phyloP scores from a whole-genome alignment of 1,284 basidiomycete genomes.

The Vanrija sp. region DNA sequence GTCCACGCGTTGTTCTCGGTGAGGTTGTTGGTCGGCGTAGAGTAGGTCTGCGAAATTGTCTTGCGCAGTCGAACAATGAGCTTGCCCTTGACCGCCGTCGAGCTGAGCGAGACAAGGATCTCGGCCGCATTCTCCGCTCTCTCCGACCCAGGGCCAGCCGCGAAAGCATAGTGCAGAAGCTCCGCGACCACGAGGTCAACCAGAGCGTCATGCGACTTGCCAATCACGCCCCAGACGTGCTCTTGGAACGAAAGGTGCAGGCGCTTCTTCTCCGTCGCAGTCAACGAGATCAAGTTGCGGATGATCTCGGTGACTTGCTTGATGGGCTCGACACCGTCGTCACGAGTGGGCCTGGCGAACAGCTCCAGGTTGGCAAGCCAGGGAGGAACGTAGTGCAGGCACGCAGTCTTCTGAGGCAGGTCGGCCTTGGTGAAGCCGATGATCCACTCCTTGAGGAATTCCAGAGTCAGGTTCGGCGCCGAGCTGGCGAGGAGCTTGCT shows the following conservation, averaged over 20 bases:
- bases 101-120: constrained; percentile 67
- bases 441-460: constrained; percentile 78
- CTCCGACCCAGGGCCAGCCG: constrained; percentile 69
- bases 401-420: constrained; percentile 63
- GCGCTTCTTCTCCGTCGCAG: constrained; percentile 63
- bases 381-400: constrained; percentile 73
- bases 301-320: constrained; percentile 65
- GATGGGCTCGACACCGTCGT: constrained; percentile 32
- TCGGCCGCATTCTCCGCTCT: constrained; percentile 72
- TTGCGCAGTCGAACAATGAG: constrained; percentile 73
- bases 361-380: constrained; percentile 76
- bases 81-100: constrained; percentile 70
- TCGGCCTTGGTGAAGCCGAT: constrained; percentile 56
- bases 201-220: constrained; percentile 61
- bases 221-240: constrained; percentile 70
- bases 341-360: constrained; percentile 65
- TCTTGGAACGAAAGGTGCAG: constrained; percentile 64
- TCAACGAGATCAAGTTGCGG: constrained; percentile 68
- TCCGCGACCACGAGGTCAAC: constrained; percentile 72
- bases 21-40: constrained; percentile 60
- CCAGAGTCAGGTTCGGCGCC: constrained; percentile 73
- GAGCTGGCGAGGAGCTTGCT: constrained; percentile 69
- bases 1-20: constrained; percentile 72
- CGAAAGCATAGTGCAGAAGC: constrained; percentile 70
- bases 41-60: constrained; percentile 68